Conservation (phyloP, 345 rosid genomes). For the Camelina laxa region DNA sequence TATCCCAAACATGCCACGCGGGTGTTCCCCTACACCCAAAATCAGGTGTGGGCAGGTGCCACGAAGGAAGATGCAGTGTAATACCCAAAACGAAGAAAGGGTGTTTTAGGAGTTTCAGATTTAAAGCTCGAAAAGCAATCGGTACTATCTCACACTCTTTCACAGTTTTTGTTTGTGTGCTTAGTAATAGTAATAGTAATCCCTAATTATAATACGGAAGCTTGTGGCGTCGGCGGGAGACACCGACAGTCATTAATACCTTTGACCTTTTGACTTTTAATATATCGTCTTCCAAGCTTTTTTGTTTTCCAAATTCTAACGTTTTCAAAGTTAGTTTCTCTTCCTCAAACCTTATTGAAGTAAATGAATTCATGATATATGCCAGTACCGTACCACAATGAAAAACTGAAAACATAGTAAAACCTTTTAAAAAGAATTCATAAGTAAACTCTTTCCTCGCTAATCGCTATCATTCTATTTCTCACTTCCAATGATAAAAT, state of each 20-base stretch:
- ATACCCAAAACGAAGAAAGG: background rate
- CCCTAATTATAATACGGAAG: conserved; percentile 27
- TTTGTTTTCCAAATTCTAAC: background rate
- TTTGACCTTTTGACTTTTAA: conserved; percentile 64
- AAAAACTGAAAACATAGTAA: too few species aligned
- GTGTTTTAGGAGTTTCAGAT: background rate
- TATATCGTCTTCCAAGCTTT: conserved; percentile 22
- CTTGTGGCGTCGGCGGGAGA: conserved; percentile 53
- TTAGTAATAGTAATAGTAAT: background rate
- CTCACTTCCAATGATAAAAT: background rate
- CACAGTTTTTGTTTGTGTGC: conserved; percentile 1
- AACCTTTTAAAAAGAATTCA: too few species aligned
- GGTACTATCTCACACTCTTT: conserved; percentile 19
- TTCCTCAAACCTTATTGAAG: background rate
- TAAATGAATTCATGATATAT: background rate
- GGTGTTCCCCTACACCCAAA: conserved; percentile 11
- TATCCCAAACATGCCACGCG: conserved; percentile 32
- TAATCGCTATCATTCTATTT: too few species aligned
- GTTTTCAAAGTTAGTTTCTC: background rate
- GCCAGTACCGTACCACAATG: too few species aligned
- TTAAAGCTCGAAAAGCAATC: background rate
- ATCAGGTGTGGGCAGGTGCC: conserved; percentile 23
- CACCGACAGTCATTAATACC: conserved; percentile 59
- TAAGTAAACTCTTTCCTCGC: too few species aligned
- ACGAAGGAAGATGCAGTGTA: background rate